Base-by-base conservation (phyloP, 352 stramenopile species). In the Globisporangium nunn region DNA sequence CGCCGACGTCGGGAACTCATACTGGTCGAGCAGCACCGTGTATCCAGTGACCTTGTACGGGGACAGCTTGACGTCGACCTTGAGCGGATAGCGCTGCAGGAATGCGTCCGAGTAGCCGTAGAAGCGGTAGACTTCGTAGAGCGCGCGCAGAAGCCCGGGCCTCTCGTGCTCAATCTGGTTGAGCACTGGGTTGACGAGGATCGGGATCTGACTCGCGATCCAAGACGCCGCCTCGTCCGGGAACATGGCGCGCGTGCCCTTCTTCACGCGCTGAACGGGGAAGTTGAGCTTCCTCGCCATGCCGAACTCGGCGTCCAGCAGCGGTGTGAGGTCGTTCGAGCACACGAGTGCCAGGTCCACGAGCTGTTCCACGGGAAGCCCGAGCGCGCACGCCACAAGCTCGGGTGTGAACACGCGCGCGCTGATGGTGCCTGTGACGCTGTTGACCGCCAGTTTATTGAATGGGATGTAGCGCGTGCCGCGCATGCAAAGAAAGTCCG, bases 401-500 rank as follows among this genome's bases (percentile, higher is more conserved):
- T 79, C 68, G 0, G 86, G 68, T 40, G 69, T 79, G 56, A 91
- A 97, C 17, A 97, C 79, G n/a, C 67, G 69, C 23, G 85, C 86
- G 11, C 59, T 67, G 15, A 95, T 50, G n/a, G 62, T 63, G 2
- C 62, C 56, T 30, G 46, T 49, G 18, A 39, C 47, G 35, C 67
- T 49, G 46, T 84, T 67, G 5, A 81, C 56, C 0, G 17, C 54
- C 1, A 89, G 55, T 31, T 72, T 78, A 0, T 52, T 28, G 48
- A 95, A 89, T 8, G 83, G 83, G 52, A 96, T 92, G 58, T 96
- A 97, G 50, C 67, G 71, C 7, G 87, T 72, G 8, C 76, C 76
- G 7, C 74, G 74, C 81, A 96, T 94, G 58, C 87, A 74, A 15
- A 96, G 60, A 60, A 95, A 97, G 56, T 97, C 89, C 53, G 87